A percentile compares a stretch with the other conserved stretches of the same genome.
These are phyloP conservation scores for Achaetomium macrosporum DNA, from an alignment of 2,329 filamentous ascomycete species.

Conservation along the genomic window DNA sequence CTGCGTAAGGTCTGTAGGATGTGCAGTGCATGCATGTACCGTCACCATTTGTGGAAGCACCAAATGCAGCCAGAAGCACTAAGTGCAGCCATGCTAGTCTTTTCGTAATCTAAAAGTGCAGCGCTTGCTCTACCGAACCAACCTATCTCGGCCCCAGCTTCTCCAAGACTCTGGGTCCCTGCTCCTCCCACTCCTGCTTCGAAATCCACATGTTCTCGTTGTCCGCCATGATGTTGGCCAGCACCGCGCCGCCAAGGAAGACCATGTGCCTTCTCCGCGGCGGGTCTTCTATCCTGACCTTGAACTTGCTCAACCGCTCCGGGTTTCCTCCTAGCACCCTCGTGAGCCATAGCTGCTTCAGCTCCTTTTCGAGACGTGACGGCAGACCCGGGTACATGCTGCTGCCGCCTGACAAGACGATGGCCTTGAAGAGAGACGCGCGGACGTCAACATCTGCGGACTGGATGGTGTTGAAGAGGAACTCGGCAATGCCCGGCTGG, in stretches of 20 bases:
- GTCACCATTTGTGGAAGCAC: too few species aligned
- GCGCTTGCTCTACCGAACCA: constrained; percentile 19
- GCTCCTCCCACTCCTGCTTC: constrained; percentile 94
- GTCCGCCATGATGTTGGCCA: constrained; percentile 98
- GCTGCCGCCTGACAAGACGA: constrained; percentile 91
- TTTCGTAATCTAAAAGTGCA: constrained; percentile 7
- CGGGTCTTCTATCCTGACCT: constrained; percentile 97
- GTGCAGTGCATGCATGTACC: too few species aligned
- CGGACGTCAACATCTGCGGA: constrained; percentile 91
- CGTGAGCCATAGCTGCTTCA: constrained; percentile 98
- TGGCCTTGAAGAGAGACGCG: constrained; percentile 90
- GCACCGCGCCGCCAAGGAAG: constrained; percentile 87
- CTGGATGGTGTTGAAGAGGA: constrained; percentile 98
- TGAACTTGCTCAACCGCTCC: constrained; percentile 95
- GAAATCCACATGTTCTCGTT: constrained; percentile 99
- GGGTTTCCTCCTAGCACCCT: constrained; percentile 85
- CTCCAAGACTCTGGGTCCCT: constrained; percentile 76
- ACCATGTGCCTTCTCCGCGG: constrained; percentile 97
- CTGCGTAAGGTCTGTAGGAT: too few species aligned
- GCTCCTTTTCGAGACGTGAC: constrained; percentile 91
- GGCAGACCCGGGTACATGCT: constrained; percentile 99
- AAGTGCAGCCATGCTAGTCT: background rate
- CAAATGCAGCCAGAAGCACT: too few species aligned
- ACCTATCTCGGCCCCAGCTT: constrained; percentile 82
- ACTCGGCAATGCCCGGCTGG: constrained; percentile 92